Percentiles rank a stretch among this genome's conserved stretches.
Evolutionary conservation across 1,139 yeast genomes (phyloP).

Genomic region (Geotrichum europaeum): DNA sequence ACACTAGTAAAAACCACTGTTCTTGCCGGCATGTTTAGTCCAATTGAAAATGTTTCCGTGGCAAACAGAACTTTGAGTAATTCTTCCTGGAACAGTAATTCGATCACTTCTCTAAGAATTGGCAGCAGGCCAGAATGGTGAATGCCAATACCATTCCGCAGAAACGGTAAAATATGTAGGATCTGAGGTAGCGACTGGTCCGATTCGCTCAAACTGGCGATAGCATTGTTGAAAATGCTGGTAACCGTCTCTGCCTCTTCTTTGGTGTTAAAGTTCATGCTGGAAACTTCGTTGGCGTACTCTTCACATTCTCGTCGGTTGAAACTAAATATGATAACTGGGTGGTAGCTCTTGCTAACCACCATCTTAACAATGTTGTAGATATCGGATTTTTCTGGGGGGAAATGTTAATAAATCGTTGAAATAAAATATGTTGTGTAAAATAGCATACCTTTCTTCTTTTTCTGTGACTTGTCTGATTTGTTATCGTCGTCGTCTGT

Average conservation of each 20-base stretch:
- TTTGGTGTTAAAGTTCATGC: slow-evolving; percentile 83
- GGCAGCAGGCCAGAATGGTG: slow-evolving; percentile 97
- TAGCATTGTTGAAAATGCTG: slow-evolving; percentile 84
- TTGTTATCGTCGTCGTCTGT: slow-evolving; percentile 70
- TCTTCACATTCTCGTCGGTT: slow-evolving; percentile 95
- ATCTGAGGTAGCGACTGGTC: slow-evolving; percentile 94
- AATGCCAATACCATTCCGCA: slow-evolving; percentile 94
- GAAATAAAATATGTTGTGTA: background rate
- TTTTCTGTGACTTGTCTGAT: slow-evolving; percentile 37
- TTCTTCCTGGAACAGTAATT: slow-evolving; percentile 95
- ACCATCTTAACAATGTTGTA: slow-evolving; percentile 97
- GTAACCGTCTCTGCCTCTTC: slow-evolving; percentile 88
- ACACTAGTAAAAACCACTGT: slow-evolving; percentile 97
- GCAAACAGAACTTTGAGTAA: slow-evolving; percentile 90
- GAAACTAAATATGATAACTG: slow-evolving; percentile 95
- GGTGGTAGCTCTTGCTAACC: slow-evolving; percentile 90
- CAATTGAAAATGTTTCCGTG: slow-evolving; percentile 97
- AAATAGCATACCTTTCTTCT: slow-evolving; percentile 45
- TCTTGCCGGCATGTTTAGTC: slow-evolving; percentile 96
- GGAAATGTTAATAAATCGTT: background rate
- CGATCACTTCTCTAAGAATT: slow-evolving; percentile 92
- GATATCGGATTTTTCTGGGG: slow-evolving; percentile 52
- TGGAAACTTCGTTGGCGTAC: slow-evolving; percentile 89
- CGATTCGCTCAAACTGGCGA: slow-evolving; percentile 76
- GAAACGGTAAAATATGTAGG: slow-evolving; percentile 77